Percentiles rank a stretch among this genome's conserved stretches.
Conservation (phyloP, 257 asterid genomes). For the Jaltomata sinuosa region DNA sequence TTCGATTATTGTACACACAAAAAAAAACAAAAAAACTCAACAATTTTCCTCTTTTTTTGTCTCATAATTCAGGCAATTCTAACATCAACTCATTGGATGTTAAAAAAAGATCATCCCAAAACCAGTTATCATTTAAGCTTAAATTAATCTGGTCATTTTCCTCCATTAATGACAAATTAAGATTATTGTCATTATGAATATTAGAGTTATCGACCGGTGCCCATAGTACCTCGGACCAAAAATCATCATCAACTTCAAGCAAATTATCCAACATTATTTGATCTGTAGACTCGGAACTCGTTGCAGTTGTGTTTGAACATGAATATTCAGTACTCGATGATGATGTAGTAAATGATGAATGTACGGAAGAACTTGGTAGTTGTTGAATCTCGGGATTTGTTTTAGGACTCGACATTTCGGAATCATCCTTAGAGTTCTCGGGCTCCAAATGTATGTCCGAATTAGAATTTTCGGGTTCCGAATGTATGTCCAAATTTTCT, state of each 20-base stretch:
- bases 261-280: not conserved
- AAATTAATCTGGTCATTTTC: not conserved
- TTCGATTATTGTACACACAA: not conserved
- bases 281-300: not conserved
- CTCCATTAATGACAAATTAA: not conserved
- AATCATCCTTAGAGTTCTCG: not conserved
- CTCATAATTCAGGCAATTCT: not conserved
- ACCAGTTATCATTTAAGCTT: not conserved
- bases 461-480: not conserved
- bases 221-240: constrained; percentile 14
- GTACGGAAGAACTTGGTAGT: not conserved
- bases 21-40: not conserved
- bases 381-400: not conserved
- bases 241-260: constrained; percentile 1
- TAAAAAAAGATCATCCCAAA: not conserved
- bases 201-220: not conserved
- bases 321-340: not conserved
- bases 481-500: not conserved
- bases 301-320: not conserved
- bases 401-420: not conserved
- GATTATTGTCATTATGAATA: not conserved
- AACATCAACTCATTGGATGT: not conserved
- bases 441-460: not conserved
- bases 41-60: too few relatives aligned
- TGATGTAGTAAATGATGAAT: not conserved